Conservation (phyloP, 1,284 basidiomycete species). For the Cryptococcus wingfieldii region DNA sequence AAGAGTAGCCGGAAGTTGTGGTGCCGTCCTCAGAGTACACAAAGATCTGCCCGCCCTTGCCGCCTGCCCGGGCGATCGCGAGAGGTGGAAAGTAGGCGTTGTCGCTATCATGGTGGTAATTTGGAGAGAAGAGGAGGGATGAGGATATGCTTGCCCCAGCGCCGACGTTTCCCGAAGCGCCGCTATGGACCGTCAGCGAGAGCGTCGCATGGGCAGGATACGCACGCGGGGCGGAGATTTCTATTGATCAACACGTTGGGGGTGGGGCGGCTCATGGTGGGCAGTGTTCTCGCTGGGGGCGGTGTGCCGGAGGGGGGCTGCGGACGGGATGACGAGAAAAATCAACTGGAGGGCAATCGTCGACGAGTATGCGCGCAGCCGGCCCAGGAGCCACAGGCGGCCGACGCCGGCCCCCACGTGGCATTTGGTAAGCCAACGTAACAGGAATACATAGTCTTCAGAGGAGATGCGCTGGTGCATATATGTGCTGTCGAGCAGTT, state of each 20-base stretch:
- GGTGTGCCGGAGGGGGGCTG: constrained; percentile 8
- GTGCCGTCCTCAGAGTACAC: constrained; percentile 35
- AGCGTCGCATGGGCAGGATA: not conserved
- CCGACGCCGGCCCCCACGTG: too few species aligned
- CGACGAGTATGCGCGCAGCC: not conserved
- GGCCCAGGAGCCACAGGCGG: not conserved
- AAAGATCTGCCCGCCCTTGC: constrained; percentile 39
- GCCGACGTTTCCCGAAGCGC: constrained; percentile 32
- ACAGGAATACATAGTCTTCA: not conserved
- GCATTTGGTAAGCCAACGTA: not conserved
- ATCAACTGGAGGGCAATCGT: not conserved
- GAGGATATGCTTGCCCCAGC: constrained; percentile 24
- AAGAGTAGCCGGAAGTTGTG: constrained; percentile 24
- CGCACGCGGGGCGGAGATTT: constrained; percentile 39
- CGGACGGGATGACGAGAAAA: not conserved
- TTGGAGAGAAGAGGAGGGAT: constrained; percentile 23
- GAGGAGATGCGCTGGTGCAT: not conserved
- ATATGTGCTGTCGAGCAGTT: not conserved
- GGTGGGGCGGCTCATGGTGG: constrained; percentile 7
- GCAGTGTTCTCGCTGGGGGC: constrained; percentile 6
- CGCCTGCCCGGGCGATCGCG: constrained; percentile 45
- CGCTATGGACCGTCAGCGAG: constrained; percentile 14
- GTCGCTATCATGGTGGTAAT: constrained; percentile 21
- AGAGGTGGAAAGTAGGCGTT: constrained; percentile 25
- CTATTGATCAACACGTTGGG: constrained; percentile 17